phyloP scores from a whole-genome alignment of 2,329 filamentous ascomycete species.

The Seiridium unicorne region DNA sequence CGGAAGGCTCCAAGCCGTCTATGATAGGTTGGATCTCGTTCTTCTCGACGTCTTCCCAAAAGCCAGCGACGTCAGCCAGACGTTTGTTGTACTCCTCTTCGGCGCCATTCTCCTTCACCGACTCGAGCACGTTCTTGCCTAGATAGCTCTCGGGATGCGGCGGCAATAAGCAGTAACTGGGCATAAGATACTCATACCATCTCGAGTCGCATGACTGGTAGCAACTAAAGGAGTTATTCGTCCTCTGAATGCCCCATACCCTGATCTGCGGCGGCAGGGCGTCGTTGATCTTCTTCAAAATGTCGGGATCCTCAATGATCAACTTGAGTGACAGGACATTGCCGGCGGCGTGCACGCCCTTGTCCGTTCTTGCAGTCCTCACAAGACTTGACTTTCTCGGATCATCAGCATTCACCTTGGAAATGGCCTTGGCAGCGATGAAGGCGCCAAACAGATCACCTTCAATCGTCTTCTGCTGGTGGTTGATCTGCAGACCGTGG shows the following conservation, averaged over 20 bases:
- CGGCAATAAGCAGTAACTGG: slow-evolving; percentile 87
- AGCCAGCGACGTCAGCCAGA: slow-evolving; percentile 75
- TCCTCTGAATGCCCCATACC: slow-evolving; percentile 89
- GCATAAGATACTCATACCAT: slow-evolving; percentile 97
- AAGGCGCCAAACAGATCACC: slow-evolving; percentile 92
- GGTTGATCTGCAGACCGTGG: slow-evolving; percentile 92
- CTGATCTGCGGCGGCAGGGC: slow-evolving; percentile 84
- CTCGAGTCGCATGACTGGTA: slow-evolving; percentile 94
- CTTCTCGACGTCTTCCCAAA: slow-evolving; percentile 82
- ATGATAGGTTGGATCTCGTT: slow-evolving; percentile 73
- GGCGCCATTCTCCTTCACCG: slow-evolving; percentile 71
- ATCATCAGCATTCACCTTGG: slow-evolving; percentile 94
- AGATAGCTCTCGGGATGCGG: slow-evolving; percentile 87
- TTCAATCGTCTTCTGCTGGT: slow-evolving; percentile 87
- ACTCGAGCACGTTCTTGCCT: slow-evolving; percentile 77
- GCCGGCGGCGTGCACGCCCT: slow-evolving; percentile 93
- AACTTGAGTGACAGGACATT: slow-evolving; percentile 95
- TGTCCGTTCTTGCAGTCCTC: slow-evolving; percentile 92
- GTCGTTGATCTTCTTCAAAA: slow-evolving; percentile 89
- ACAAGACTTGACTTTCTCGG: slow-evolving; percentile 95
- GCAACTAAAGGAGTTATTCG: slow-evolving; percentile 88
- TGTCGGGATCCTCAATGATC: slow-evolving; percentile 86
- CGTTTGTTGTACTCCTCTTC: slow-evolving; percentile 65
- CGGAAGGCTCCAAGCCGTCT: slow-evolving; percentile 60
- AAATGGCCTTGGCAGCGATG: slow-evolving; percentile 86